These are phyloP conservation scores for Tylopilus intermedius DNA, from an alignment of 768 basidiomycete genomes.

Conservation along the genomic window DNA sequence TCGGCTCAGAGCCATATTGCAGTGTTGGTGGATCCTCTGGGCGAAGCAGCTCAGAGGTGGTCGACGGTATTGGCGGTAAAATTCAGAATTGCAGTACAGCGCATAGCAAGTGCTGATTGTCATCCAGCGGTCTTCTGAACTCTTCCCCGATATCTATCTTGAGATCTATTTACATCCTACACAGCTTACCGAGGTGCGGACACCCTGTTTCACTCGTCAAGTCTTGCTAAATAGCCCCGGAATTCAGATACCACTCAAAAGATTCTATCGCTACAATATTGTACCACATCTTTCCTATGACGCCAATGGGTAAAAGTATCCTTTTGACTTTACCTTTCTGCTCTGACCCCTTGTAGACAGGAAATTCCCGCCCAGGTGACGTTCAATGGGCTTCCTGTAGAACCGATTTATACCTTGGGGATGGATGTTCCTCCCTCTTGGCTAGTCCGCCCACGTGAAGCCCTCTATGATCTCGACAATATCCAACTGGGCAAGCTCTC, in stretches of 20 bases:
- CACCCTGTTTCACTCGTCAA: background rate
- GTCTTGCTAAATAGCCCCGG: background rate
- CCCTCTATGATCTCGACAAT: constrained; percentile 92
- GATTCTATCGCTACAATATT: constrained; percentile 84
- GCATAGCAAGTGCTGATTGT: background rate
- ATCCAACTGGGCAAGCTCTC: constrained; percentile 73
- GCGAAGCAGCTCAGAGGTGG: constrained; percentile 83
- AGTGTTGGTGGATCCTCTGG: constrained; percentile 79
- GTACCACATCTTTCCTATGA: constrained; percentile 57
- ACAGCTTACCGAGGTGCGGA: constrained; percentile 58
- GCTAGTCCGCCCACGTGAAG: constrained; percentile 87
- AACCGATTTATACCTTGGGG: constrained; percentile 90
- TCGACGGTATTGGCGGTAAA: constrained; percentile 69
- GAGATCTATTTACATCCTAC: constrained; percentile 79
- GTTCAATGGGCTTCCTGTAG: constrained; percentile 72
- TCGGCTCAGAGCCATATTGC: constrained; percentile 67
- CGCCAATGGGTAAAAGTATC: constrained; percentile 50
- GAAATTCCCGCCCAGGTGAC: constrained; percentile 54
- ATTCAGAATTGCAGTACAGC: background rate
- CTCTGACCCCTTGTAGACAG: constrained; percentile 35
- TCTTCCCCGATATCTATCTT: constrained; percentile 60
- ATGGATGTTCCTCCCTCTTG: constrained; percentile 90
- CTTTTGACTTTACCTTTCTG: background rate
- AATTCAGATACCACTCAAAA: constrained; percentile 76
- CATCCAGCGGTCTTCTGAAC: constrained; percentile 26